A percentile compares a stretch with the other conserved stretches of the same genome.
phyloP scores from a whole-genome alignment of 1,284 basidiomycete species.

The Austroboletus olivaceoglutinosus region DNA sequence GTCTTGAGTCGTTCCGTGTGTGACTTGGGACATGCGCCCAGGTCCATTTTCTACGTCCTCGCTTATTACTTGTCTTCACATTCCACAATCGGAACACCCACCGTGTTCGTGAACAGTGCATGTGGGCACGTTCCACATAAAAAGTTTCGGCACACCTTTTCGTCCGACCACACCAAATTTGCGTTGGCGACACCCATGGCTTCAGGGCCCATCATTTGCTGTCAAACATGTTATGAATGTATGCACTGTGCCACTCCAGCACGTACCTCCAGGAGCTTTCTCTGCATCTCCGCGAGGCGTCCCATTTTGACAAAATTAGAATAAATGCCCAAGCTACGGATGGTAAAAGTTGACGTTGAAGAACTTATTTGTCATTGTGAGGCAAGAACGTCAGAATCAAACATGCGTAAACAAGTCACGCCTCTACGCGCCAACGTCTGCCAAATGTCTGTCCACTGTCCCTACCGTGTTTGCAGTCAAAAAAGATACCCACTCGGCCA shows the following conservation, averaged over 20 bases:
- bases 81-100: conserved; percentile 43
- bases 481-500: no score
- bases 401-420: conserved; percentile 27
- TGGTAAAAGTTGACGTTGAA: conserved; percentile 11
- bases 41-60: conserved; percentile 90
- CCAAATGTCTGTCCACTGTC: no score
- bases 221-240: conserved; percentile 8
- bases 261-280: conserved; percentile 85
- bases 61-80: conserved; percentile 6
- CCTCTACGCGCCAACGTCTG: no score
- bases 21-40: conserved; percentile 96
- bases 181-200: conserved; percentile 94
- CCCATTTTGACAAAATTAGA: conserved; percentile 56
- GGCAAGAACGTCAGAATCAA: conserved; percentile 27
- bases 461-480: no score
- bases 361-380: conserved; percentile 31
- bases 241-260: not conserved
- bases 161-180: conserved; percentile 93
- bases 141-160: conserved; percentile 99
- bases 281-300: conserved; percentile 86
- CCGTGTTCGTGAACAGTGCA: conserved; percentile 97
- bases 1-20: conserved; percentile 94
- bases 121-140: conserved; percentile 98
- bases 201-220: conserved; percentile 99
- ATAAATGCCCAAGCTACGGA: not conserved